phyloP scores from a whole-genome alignment of 257 asterid genomes.

The Plantago major region DNA sequence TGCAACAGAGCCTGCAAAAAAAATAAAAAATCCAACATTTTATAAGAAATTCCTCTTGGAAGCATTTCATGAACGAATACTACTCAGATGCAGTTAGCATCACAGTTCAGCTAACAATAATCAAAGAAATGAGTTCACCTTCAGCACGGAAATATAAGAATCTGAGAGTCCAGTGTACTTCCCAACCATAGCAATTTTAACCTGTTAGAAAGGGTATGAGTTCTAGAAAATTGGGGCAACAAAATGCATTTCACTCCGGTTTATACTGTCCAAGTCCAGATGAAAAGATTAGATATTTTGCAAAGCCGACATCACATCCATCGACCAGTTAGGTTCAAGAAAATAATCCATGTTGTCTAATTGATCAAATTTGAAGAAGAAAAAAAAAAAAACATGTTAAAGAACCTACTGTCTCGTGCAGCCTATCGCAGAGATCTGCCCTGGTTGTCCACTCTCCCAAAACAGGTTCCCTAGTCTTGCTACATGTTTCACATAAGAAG shows the following conservation, averaged over 20 bases:
- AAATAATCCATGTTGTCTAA: too few relatives aligned
- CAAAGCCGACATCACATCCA: too few relatives aligned
- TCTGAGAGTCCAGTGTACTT: constrained; percentile 78
- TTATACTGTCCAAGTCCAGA: neutral
- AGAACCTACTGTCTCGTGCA: constrained; percentile 67
- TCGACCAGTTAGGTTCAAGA: too few relatives aligned
- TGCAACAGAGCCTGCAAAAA: constrained; percentile 90
- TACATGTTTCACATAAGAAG: constrained; percentile 17
- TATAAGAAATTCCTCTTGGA: constrained; percentile 17
- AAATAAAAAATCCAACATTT: constrained; percentile 5
- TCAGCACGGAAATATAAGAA: constrained; percentile 71
- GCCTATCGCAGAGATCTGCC: constrained; percentile 63
- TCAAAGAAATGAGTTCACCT: constrained; percentile 35
- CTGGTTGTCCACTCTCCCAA: constrained; percentile 79
- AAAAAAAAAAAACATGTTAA: neutral
- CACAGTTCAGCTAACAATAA: constrained; percentile 15
- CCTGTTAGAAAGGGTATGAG: constrained; percentile 34
- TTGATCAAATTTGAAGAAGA: neutral
- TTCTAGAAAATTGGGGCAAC: constrained; percentile 15
- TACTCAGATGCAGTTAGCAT: constrained; percentile 2
- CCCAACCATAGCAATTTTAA: constrained; percentile 83
- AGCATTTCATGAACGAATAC: neutral
- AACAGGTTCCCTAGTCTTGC: constrained; percentile 57
- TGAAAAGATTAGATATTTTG: too few relatives aligned
- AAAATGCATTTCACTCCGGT: constrained; percentile 11